Evolutionary conservation across 495 filamentous ascomycete species (phyloP), one percentile per base, ranked within the genome.

Genomic region (Penicillium mononematosum): DNA sequence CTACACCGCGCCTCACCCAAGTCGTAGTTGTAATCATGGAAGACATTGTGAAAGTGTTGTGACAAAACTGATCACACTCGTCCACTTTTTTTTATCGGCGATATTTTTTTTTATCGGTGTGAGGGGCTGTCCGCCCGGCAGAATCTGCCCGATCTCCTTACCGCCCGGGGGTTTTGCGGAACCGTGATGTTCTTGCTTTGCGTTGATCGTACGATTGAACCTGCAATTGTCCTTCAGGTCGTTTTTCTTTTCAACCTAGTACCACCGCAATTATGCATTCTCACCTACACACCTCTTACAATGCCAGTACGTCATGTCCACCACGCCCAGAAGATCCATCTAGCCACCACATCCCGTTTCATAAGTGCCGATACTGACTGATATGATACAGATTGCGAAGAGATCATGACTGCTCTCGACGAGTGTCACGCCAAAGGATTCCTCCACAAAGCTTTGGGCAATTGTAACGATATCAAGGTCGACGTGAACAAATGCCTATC

Each of bases 381-480:
- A n/a, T 49, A 50, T 12, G 20, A 20, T 25, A 14, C 61, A 98
- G 95, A 85, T 58, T 98, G 94, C 81, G 89, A 92, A 73, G 91
- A 92, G 60, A 82, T 98, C 64, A 96, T 97, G 88, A 83, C 74
- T 19, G 87, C 89, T 48, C 88, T 98, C 56, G 94, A 98, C 53
- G 91, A 96, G 78, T 98, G 94, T 76, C 94, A 98, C 70, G 92
- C 90, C 12, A 81, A 82, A 41, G 93, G 93, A 27, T 98, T 98
- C 77, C 68, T 98, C 9, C 89, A 86, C 81, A 96, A 94, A 70
- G 83, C 88, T 2, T 73, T 89, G 42, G 94, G 94, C 43, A 91
- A 87, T 79, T 98, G 94, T 85, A 98, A 89, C 66, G 81, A 86
- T 32, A 83, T 86, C 47, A 98, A 98, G 72, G 73, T 78, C 27